Percentiles rank a stretch among this genome's conserved stretches.
Evolutionary conservation across 129 eudicot species (phyloP).

Genomic region (Ambrosia trifida): DNA sequence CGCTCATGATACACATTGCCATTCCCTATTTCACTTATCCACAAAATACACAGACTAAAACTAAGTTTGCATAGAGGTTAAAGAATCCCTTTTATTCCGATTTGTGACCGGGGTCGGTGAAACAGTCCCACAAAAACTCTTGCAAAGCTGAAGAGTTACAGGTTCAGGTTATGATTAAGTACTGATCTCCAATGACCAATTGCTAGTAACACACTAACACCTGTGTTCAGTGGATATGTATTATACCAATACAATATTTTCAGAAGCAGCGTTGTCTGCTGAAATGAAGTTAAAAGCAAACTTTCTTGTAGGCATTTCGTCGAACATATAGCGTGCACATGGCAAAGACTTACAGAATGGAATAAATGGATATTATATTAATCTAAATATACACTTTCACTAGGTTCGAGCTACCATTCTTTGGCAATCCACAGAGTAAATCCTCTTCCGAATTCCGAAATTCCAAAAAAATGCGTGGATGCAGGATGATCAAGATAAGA

Average conservation of each 20-base stretch:
- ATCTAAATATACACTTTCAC: slow-evolving; percentile 1
- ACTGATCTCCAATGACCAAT: neutral
- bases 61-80: neutral
- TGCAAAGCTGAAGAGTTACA: too few relatives aligned
- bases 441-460: neutral
- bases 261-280: slow-evolving; percentile 2
- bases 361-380: neutral
- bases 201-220: neutral
- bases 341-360: slow-evolving; percentile 14
- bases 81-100: neutral
- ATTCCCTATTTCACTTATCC: neutral
- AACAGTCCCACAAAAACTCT: too few relatives aligned
- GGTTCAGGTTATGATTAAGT: neutral
- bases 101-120: too few relatives aligned
- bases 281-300: neutral
- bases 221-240: neutral
- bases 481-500: neutral
- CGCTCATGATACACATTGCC: slow-evolving; percentile 25
- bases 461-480: slow-evolving; percentile 3
- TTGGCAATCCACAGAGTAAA: neutral
- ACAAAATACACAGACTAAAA: neutral
- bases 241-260: neutral
- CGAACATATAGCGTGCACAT: slow-evolving; percentile 29
- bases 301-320: slow-evolving; percentile 35
- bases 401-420: neutral